Percentiles rank a stretch among this genome's conserved stretches.
Conservation (phyloP, 441 rosid species). For the Codiaeum variegatum region DNA sequence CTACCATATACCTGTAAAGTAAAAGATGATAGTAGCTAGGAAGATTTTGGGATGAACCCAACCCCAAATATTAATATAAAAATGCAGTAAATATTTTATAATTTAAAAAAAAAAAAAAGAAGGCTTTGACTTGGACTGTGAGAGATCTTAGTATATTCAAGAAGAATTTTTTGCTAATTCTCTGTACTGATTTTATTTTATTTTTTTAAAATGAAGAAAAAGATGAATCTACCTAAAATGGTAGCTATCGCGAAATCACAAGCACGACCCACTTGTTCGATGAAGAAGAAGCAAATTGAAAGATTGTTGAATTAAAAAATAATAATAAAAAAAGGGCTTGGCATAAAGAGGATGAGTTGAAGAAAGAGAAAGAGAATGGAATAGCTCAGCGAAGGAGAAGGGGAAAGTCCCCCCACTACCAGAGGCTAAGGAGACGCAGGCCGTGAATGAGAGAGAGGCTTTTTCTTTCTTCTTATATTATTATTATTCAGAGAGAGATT, state of each 20-base stretch:
- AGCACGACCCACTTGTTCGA: conserved; percentile 22
- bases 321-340: too few relatives aligned
- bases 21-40: background rate
- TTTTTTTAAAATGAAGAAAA: too few relatives aligned
- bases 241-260: conserved; percentile 25
- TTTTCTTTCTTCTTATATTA: conserved; percentile 19
- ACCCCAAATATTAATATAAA: background rate
- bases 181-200: too few relatives aligned
- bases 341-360: conserved; percentile 51
- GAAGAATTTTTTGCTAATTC: conserved; percentile 45
- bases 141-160: conserved; percentile 47
- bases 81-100: too few relatives aligned
- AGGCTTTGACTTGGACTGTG: conserved; percentile 46
- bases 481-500: conserved; percentile 29
- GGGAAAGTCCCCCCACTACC: conserved; percentile 61
- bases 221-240: background rate
- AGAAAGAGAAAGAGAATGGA: conserved; percentile 13
- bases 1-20: conserved; percentile 30
- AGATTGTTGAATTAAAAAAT: too few relatives aligned
- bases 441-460: conserved; percentile 20
- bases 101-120: conserved; percentile 6
- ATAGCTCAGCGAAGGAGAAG: conserved; percentile 29
- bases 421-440: conserved; percentile 74
- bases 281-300: background rate
- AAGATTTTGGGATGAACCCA: conserved; percentile 12